Base-by-base conservation (phyloP, 129 eudicot genomes). In the Pulicaria dysenterica region DNA sequence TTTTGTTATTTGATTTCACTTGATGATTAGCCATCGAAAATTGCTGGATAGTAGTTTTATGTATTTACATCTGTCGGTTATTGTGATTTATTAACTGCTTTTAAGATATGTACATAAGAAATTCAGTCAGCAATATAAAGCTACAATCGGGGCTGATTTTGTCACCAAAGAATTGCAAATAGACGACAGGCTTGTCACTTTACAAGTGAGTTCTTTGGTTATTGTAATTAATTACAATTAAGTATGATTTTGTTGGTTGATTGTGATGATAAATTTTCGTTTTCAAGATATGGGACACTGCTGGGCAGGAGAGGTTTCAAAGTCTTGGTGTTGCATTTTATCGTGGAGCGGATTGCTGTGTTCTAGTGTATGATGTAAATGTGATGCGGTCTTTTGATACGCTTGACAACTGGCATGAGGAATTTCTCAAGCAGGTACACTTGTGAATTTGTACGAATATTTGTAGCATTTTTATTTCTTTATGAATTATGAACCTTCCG, bases 261-360 rank as follows among this genome's bases (percentile, higher is more conserved):
- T 58, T 0, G 5, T 61, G 31, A 24, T 0, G 31, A 24, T 24
- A 48, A 36, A 3, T 12, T 58, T 55, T 67, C 44, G 24, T 42
- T 68, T 78, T 45, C 66, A 70, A 94, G 99, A 90, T 94, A 69
- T 94, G 99, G 96, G 96, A 93, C 76, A 93, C 98, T 44, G 98
- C 98, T 67, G 98, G 98, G 46, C 98, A 93, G 70, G 98, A 93
- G 87, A 93, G 98, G 76, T 93, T 93, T 80, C 98, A 93, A 67
- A 93, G 98, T 81, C 96, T 93, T 19, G 98, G 98, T 38, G 98
- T 93, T 77, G 98, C 98, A 7, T 93, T 93, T 85, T 93, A 93
- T 74, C 87, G 98, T 82, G 98, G 98, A 37, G 98, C 98, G 53
- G 96, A 93, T 88, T 93, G 95, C 66, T 93, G 98, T 82, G 96